Evolutionary conservation across 495 filamentous ascomycete species (phyloP), one percentile per base, ranked within the genome.

Genomic region (Talaromyces liani): DNA sequence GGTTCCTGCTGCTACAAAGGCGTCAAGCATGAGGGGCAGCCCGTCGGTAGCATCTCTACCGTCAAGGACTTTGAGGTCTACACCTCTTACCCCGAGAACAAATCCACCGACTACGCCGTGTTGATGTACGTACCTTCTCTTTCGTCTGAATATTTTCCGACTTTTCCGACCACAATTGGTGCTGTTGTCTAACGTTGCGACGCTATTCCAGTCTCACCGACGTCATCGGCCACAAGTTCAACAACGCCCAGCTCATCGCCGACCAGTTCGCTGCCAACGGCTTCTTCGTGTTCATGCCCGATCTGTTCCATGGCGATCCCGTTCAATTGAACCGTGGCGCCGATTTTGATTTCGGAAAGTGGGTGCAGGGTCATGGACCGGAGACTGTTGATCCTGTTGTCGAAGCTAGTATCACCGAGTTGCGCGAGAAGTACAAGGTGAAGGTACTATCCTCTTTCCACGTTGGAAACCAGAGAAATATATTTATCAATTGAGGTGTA

Each of bases 251-350:
- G 78, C 84, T 96, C 72, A 79, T 93, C 63, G 91, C 91, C 63
- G 91, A 95, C 77, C 88, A 91, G 71, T 91, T 83, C 65, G 92
- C 92, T 63, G 86, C 84, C 68, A 89, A 90, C 70, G 92, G 91
- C 51, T 96, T 92, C 74, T 80, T 89, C 22, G 86, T 85, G 53
- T 73, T 93, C 24, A 78, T 96, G 66, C 83, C 90, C 63, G 92
- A 96, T 72, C 75, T 89, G 64, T 91, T 93, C 80, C 81, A 87
- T 49, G 91, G 89, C 58, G 89, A 95, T 67, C 67, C 85, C 16
- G 69, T 91, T 67, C 62, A 69, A 16, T 67, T 70, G 55, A 49
- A 49, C 36, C 33, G 16, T 10, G n/a, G 33, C 8, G 78, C 87
- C 58, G 79, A 87, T 58, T 87, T 88, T 75, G 77, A 80, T 2